Evolutionary conservation across 768 basidiomycete genomes (phyloP), one percentile per base, ranked within the genome.

Genomic region (Hygrophoropsis aurantiaca): DNA sequence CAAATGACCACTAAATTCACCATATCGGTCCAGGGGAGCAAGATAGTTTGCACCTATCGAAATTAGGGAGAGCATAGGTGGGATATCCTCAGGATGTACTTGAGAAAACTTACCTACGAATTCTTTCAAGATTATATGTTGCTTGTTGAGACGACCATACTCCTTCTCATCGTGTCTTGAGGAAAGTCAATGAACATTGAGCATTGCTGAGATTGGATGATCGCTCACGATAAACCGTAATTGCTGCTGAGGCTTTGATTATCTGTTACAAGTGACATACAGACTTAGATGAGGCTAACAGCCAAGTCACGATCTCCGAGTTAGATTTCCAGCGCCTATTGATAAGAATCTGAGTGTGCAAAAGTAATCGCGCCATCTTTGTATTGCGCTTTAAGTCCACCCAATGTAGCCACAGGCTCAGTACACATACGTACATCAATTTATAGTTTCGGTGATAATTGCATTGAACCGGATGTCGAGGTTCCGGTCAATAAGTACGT

Each of bases 1-100:
- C 5, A 40, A 15, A 40, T 5, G 5, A 27, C n/a, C 25, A 30
- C 15, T 26, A 16, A 30, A 6, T 8, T 10, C 32, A 43, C 42
- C 42, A n/a, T 43, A 34, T n/a, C 32, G 15, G 6, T 27, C n/a
- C 8, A 43, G 32, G 8, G 41, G 41, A 27, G 41, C 42, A 30
- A 43, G 19, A 23, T 43, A 43, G 19, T 43, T 43, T 15, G n/a
- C 26, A 11, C 42, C 42, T 43, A 38, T n/a, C n/a, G n/a, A n/a
- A 16, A 9, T 16, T 38, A 6, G 6, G 8, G 20, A n/a, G 36
- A 16, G 20, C 8, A 16, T 16, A n/a, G 20, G 16, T 38, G 16
- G 36, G 16, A 16, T n/a, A n/a, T n/a, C n/a, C n/a, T n/a, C n/a
- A n/a, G n/a, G n/a, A n/a, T n/a, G n/a, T 34, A n/a, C 32, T 10